phyloP scores from a whole-genome alignment of 2,329 filamentous ascomycete species.

The Curvularia sp. region DNA sequence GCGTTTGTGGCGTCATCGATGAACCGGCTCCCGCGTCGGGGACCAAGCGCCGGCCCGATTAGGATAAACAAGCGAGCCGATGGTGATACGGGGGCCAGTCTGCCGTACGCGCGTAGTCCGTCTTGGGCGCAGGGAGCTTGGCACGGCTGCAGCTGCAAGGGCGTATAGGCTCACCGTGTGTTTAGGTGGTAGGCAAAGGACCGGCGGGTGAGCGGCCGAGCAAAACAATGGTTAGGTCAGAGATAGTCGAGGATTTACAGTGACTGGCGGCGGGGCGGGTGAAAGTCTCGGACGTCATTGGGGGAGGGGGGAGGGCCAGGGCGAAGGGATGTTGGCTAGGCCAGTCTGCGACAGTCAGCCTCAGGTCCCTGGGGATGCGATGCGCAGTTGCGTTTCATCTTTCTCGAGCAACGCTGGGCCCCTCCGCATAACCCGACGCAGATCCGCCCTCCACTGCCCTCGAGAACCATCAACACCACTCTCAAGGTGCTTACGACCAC shows the following conservation, averaged over 20 bases:
- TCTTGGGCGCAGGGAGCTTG: neutral
- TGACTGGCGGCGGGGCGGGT: too few species aligned
- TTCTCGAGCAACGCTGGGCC: slow-evolving; percentile 24
- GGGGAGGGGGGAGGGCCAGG: neutral
- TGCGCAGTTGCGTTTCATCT: slow-evolving; percentile 43
- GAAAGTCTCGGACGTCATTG: neutral
- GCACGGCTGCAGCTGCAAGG: neutral
- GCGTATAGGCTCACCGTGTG: neutral
- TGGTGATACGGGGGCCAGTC: neutral
- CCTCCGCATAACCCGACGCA: slow-evolving; percentile 22
- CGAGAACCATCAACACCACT: neutral
- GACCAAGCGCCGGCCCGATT: too few species aligned
- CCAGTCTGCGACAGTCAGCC: slow-evolving; percentile 39
- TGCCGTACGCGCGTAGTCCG: neutral
- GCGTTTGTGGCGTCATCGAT: neutral
- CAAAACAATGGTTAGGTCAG: too few species aligned
- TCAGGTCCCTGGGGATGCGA: slow-evolving; percentile 26
- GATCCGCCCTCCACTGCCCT: slow-evolving; percentile 10
- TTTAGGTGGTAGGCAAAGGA: neutral
- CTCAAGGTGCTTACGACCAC: neutral
- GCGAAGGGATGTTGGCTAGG: slow-evolving; percentile 13
- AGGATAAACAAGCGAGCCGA: neutral
- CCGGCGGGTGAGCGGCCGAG: neutral
- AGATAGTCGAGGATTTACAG: neutral
- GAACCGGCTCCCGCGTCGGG: neutral